Evolutionary conservation across 2,329 filamentous ascomycete genomes (phyloP), one percentile per base, ranked within the genome.

Genomic region (Tolypocladium pustulatum): DNA sequence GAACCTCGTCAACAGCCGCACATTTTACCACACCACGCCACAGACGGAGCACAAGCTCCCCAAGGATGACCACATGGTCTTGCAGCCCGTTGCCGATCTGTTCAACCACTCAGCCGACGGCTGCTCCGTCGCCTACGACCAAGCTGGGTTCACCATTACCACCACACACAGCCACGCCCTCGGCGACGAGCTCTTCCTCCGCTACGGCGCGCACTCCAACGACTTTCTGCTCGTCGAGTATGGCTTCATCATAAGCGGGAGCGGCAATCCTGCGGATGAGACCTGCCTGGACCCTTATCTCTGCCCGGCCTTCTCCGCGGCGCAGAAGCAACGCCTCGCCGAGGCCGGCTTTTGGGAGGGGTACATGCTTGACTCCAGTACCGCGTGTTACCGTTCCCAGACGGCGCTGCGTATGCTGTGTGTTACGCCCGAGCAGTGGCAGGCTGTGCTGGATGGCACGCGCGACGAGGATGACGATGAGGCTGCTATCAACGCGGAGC

Each of bases 71-170:
- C 82, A 82, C 65, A 83, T 90, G 76, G 83, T 83, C 12, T 78
- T 90, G 63, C 86, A 86, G 69, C 88, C 88, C 0, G 85, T 89
- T 40, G 84, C 87, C 1, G 88, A 91, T 69, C 82, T 89, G 58
- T 87, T 91, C 76, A 91, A 83, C 64, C 81, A 82, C 65, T 68
- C 74, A 6, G 72, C 78, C 43, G 64, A 64, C 12, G 77, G 78
- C 34, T 86, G 83, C 69, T 70, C 75, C 17, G 82, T 84, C 0
- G 67, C 75, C n/a, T 82, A 81, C 64, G 74, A 78, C 53, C 61
- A 70, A 1, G 69, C 72, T 1, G 78, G 78, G 7, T 89, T 84
- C 72, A 77, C 75, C 30, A 76, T 89, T 54, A 77, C 72, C 22
- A 78, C 83, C 2, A 72, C 78, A 54, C 70, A 74, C 2, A 67